Percentiles rank a stretch among this genome's conserved stretches.
phyloP scores from a whole-genome alignment of 2,329 filamentous ascomycete species.

The Diaporthe vexans region DNA sequence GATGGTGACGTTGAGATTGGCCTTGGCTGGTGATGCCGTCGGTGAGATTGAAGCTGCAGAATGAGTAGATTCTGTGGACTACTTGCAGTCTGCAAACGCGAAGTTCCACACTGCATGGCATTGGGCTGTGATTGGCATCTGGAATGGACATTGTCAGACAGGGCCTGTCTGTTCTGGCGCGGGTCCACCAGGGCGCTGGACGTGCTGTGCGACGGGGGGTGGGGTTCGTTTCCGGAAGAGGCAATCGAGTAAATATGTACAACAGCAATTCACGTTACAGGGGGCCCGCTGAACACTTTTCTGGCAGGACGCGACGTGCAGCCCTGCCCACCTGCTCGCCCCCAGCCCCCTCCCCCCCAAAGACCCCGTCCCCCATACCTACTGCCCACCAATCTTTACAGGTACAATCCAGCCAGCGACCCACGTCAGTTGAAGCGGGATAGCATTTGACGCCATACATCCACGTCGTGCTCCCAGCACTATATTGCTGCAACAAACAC shows the following conservation, averaged over 20 bases:
- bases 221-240: slow-evolving; percentile 30
- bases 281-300: slow-evolving; percentile 25
- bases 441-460: slow-evolving; percentile 16
- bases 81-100: not conserved
- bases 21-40: not conserved
- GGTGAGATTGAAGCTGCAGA: not conserved
- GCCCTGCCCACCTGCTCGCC: slow-evolving; percentile 6
- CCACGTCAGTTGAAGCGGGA: slow-evolving; percentile 22
- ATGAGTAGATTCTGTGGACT: too few relatives aligned
- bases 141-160: slow-evolving; percentile 4
- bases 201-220: slow-evolving; percentile 3
- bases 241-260: slow-evolving; percentile 40
- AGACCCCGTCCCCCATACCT: slow-evolving; percentile 6
- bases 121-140: not conserved
- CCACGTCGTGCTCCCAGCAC: not conserved
- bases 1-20: not conserved
- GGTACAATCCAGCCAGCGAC: slow-evolving; percentile 34
- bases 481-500: not conserved
- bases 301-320: slow-evolving; percentile 37
- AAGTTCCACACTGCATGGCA: not conserved
- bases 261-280: slow-evolving; percentile 13
- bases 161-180: slow-evolving; percentile 3
- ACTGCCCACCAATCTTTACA: not conserved
- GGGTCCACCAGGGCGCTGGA: not conserved
- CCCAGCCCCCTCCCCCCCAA: not conserved